These are phyloP conservation scores for Dalechampia spathulata DNA, from an alignment of 441 rosid genomes.

Conservation along the genomic window DNA sequence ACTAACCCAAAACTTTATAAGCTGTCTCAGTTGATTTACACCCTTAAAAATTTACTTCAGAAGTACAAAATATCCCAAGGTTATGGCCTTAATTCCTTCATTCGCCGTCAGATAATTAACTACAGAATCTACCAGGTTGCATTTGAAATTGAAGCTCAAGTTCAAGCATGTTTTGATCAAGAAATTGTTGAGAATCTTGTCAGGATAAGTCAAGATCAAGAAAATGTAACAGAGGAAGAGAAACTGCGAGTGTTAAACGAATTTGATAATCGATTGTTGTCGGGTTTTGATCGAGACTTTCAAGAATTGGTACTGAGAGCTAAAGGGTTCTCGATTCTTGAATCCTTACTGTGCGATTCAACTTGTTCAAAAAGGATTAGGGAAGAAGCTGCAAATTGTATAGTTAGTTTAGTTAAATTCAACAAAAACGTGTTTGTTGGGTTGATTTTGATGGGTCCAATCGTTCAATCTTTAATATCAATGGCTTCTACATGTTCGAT, in stretches of 20 bases:
- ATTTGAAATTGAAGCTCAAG: slow-evolving; percentile 25
- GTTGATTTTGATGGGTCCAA: slow-evolving; percentile 48
- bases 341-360: slow-evolving; percentile 28
- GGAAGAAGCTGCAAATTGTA: slow-evolving; percentile 26
- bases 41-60: slow-evolving; percentile 30
- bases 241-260: slow-evolving; percentile 28
- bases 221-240: slow-evolving; percentile 21
- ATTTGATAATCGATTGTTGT: slow-evolving; percentile 28
- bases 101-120: slow-evolving; percentile 31
- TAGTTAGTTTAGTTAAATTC: slow-evolving; percentile 38
- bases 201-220: slow-evolving; percentile 15
- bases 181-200: slow-evolving; percentile 29
- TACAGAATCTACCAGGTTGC: slow-evolving; percentile 36
- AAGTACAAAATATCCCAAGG: slow-evolving; percentile 26
- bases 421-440: slow-evolving; percentile 57
- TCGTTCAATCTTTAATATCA: slow-evolving; percentile 30
- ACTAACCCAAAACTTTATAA: slow-evolving; percentile 22
- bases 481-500: slow-evolving; percentile 33
- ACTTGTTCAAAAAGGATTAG: slow-evolving; percentile 21
- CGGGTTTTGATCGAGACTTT: slow-evolving; percentile 43
- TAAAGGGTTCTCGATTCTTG: slow-evolving; percentile 34
- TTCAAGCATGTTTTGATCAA: slow-evolving; percentile 28
- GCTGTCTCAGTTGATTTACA: slow-evolving; percentile 24
- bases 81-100: slow-evolving; percentile 22
- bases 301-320: slow-evolving; percentile 45